phyloP scores from a whole-genome alignment of 1,139 yeast species.

The Meyerozyma athensensis region DNA sequence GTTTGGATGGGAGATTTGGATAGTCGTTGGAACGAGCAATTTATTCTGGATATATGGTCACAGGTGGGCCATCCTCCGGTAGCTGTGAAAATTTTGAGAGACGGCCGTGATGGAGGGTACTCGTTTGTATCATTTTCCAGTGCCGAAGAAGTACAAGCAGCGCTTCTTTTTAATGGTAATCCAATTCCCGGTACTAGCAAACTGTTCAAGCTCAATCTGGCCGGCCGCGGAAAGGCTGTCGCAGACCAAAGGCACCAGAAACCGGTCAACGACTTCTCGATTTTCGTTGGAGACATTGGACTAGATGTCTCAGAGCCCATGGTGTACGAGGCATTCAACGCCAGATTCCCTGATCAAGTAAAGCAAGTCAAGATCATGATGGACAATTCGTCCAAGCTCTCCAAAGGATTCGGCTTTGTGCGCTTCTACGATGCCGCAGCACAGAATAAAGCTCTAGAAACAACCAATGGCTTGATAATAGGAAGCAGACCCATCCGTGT shows the following conservation, averaged over 20 bases:
- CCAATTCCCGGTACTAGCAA: slow-evolving; percentile 57
- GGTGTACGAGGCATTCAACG: slow-evolving; percentile 64
- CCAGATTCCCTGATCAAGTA: slow-evolving; percentile 62
- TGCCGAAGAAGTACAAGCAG: slow-evolving; percentile 65
- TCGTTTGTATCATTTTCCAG: slow-evolving; percentile 80
- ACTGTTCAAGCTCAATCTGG: slow-evolving; percentile 77
- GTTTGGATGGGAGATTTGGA: slow-evolving; percentile 97
- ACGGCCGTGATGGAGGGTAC: slow-evolving; percentile 40
- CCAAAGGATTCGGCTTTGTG: slow-evolving; percentile 93
- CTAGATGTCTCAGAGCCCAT: slow-evolving; percentile 72
- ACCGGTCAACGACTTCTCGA: slow-evolving; percentile 48
- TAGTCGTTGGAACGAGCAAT: slow-evolving; percentile 75
- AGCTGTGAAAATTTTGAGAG: slow-evolving; percentile 34
- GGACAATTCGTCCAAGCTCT: slow-evolving; percentile 68
- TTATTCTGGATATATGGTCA: slow-evolving; percentile 64
- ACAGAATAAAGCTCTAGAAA: slow-evolving; percentile 68
- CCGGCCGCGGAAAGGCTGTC: slow-evolving; percentile 45
- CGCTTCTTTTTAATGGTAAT: slow-evolving; percentile 64
- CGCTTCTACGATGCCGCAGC: slow-evolving; percentile 70
- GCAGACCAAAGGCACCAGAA: slow-evolving; percentile 12
- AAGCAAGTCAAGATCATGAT: slow-evolving; percentile 85
- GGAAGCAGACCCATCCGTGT: slow-evolving; percentile 78
- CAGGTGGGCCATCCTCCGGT: slow-evolving; percentile 33
- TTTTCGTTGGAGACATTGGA: slow-evolving; percentile 83
- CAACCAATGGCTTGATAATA: slow-evolving; percentile 76